Conservation (phyloP, 2,329 filamentous ascomycete genomes). For the Penicillium sp. region DNA sequence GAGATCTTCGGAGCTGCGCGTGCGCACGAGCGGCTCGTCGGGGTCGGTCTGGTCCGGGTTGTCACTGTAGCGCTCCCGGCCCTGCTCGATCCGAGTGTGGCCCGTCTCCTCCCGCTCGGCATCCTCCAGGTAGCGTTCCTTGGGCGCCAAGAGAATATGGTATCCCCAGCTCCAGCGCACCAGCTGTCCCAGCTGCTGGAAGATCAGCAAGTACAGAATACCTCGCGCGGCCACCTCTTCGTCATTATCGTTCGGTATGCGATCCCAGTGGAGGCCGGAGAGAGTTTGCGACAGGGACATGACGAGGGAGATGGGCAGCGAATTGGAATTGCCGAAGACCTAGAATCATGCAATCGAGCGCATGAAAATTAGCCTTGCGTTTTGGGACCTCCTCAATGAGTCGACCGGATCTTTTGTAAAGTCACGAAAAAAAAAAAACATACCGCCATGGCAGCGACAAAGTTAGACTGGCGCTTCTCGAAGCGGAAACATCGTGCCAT, state of each 20-base stretch:
- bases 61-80: conserved; percentile 37
- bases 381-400: no score
- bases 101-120: conserved; percentile 31
- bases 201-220: conserved; percentile 92
- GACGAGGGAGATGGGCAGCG: conserved; percentile 90
- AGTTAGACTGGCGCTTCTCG: conserved; percentile 80
- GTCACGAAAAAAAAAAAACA: conserved; percentile 12
- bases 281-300: conserved; percentile 90
- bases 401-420: no score
- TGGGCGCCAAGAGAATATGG: conserved; percentile 84
- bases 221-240: conserved; percentile 89
- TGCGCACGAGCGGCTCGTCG: conserved; percentile 33
- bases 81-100: conserved; percentile 33
- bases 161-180: conserved; percentile 98
- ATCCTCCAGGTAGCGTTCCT: conserved; percentile 50
- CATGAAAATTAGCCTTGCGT: no score
- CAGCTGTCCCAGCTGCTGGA: conserved; percentile 93
- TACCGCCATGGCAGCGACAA: conserved; percentile 90
- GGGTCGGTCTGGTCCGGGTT: conserved; percentile 34
- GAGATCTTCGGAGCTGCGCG: conserved; percentile 27
- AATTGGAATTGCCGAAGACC: conserved; percentile 98
- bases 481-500: conserved; percentile 75
- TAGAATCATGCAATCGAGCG: conserved; percentile 21
- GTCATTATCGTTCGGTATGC: conserved; percentile 85
- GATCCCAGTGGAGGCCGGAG: conserved; percentile 87